phyloP scores from a whole-genome alignment of 2,329 filamentous ascomycete genomes.

The Stagonosporopsis tanaceti region DNA sequence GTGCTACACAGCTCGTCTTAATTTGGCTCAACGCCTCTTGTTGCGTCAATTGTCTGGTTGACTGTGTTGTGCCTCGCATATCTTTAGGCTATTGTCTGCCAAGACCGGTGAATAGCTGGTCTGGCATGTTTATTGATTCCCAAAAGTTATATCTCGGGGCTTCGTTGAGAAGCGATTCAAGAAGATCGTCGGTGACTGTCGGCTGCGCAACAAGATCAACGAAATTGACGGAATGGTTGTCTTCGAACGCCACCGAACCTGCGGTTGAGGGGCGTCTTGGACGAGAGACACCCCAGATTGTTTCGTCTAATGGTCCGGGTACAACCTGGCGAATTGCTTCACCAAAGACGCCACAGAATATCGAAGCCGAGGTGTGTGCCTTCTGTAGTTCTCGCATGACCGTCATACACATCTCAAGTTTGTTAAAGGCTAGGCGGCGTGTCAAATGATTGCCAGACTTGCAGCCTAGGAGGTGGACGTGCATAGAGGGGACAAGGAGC shows the following conservation, averaged over 20 bases:
- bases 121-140: slow-evolving; percentile 13
- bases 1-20: too few relatives aligned
- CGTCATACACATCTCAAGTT: slow-evolving; percentile 18
- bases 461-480: slow-evolving; percentile 10
- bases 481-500: slow-evolving; percentile 14
- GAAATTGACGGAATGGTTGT: not conserved
- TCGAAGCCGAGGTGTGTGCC: slow-evolving; percentile 14
- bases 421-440: slow-evolving; percentile 13
- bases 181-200: slow-evolving; percentile 3
- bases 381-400: slow-evolving; percentile 18
- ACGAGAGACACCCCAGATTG: slow-evolving; percentile 8
- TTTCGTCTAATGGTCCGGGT: slow-evolving; percentile 3
- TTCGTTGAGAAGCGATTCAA: slow-evolving; percentile 12
- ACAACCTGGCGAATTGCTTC: slow-evolving; percentile 12
- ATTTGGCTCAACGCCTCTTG: too few relatives aligned
- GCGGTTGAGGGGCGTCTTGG: not conserved
- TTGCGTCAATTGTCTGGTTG: too few relatives aligned
- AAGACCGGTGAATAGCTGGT: not conserved
- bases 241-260: not conserved
- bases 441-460: slow-evolving; percentile 10
- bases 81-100: not conserved
- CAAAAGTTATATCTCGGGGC: slow-evolving; percentile 12
- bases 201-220: not conserved
- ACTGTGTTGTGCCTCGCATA: not conserved
- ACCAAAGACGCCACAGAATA: slow-evolving; percentile 17